Evolutionary conservation across 768 basidiomycete genomes (phyloP).

Genomic region (Mycena galericulata): DNA sequence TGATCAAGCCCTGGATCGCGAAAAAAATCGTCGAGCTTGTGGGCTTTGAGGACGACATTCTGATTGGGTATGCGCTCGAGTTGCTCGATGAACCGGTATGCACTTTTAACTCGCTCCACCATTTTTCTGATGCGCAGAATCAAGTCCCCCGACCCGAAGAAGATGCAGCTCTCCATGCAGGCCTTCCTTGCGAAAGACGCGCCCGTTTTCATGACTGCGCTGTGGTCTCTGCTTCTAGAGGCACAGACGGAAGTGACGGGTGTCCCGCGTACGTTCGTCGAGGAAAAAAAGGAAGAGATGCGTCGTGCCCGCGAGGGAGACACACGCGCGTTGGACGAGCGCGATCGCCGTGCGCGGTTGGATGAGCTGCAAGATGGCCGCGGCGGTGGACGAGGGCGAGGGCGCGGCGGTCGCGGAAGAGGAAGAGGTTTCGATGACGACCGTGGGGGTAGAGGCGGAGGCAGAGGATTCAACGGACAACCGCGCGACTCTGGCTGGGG

Average conservation of each 20-base stretch:
- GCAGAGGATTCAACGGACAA: slow-evolving; percentile 54
- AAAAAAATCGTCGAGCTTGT: slow-evolving; percentile 92
- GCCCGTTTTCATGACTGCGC: slow-evolving; percentile 83
- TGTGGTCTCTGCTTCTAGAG: slow-evolving; percentile 94
- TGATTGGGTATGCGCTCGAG: slow-evolving; percentile 96
- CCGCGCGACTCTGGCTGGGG: slow-evolving; percentile 77
- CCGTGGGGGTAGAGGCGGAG: slow-evolving; percentile 59
- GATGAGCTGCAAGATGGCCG: slow-evolving; percentile 77
- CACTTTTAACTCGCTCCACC: background rate
- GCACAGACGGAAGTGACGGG: slow-evolving; percentile 91
- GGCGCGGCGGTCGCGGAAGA: slow-evolving; percentile 66
- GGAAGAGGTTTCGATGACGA: slow-evolving; percentile 60
- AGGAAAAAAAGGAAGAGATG: slow-evolving; percentile 94
- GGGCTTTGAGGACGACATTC: slow-evolving; percentile 96
- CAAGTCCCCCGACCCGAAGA: slow-evolving; percentile 81
- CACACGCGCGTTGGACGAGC: slow-evolving; percentile 73
- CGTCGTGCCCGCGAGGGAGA: slow-evolving; percentile 75
- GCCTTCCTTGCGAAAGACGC: slow-evolving; percentile 94
- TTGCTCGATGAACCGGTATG: slow-evolving; percentile 92
- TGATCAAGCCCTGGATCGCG: slow-evolving; percentile 95
- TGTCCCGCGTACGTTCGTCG: slow-evolving; percentile 90
- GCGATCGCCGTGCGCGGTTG: slow-evolving; percentile 74
- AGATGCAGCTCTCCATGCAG: slow-evolving; percentile 94
- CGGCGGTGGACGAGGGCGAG: slow-evolving; percentile 66
- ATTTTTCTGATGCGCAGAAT: background rate